Evolutionary conservation across 257 asterid species (phyloP), one percentile per base, ranked within the genome.

Genomic region (Solanum pinnatisectum): DNA sequence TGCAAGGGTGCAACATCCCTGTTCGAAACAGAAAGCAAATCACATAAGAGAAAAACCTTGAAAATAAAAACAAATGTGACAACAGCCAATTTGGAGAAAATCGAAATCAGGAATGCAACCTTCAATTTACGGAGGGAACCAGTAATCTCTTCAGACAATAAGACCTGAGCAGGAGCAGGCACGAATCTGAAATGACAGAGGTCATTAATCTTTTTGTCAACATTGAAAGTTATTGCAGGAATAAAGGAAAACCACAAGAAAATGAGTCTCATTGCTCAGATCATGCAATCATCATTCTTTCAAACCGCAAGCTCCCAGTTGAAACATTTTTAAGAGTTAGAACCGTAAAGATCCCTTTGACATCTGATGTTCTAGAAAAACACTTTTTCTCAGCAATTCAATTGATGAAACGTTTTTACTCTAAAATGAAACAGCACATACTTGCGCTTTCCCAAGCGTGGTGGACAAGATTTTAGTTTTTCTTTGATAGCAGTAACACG

Each of bases 111-210:
- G 40, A 81, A 32, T 63, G 44, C 82, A 88, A 95, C 99, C 98
- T 97, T 97, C 92, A 97, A 92, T 90, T 96, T 94, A 74, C 99
- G 93, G 83, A 97, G 98, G 77, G 99, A 97, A 82, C 99, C 99
- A 27, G 98, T 95, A 89, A 95, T 96, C 90, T 97, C 99, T 94
- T 97, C 99, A 84, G 99, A 92, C 91, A 97, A 90, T 88, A 96
- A 93, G n/a, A 97, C 99, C 94, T 97, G 99, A 71, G 89, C 88
- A 81, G 98, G 96, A 88, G 98, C 95, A 77, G 98, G 98, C 73
- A 90, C 93, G 78, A 95, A 97, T 91, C 98, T 97, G 92, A 91
- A 71, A 70, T 86, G 88, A 72, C 5, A 52, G 22, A 70, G n/a
- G 44, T 32, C 82, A 72, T 20, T 86, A 46, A 72, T 59, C 30